Evolutionary conservation across 75 land plant genomes (phyloP).

Genomic region (Picea glauca): DNA sequence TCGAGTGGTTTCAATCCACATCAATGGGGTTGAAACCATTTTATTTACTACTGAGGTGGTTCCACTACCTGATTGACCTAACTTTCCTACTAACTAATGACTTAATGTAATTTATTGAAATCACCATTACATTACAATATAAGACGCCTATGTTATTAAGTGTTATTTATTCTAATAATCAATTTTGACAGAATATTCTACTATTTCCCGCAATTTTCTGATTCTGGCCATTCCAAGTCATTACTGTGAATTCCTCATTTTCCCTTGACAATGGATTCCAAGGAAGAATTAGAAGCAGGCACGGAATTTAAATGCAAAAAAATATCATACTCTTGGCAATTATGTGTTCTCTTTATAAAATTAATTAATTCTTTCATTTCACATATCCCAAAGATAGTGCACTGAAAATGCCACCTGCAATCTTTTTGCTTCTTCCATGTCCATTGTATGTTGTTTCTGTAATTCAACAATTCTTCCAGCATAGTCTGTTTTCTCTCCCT

Average conservation of each 20-base stretch:
- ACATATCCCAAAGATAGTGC: not conserved
- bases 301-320: not conserved
- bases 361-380: not conserved
- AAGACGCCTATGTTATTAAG: no score
- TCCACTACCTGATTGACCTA: no score
- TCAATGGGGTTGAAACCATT: no score
- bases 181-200: no score
- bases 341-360: not conserved
- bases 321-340: not conserved
- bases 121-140: no score
- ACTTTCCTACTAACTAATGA: no score
- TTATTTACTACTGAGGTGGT: no score
- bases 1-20: no score
- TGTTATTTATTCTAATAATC: no score
- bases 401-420: slow-evolving; percentile 46
- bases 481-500: slow-evolving; percentile 85
- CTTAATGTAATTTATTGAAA: no score
- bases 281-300: not conserved
- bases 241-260: not conserved
- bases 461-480: slow-evolving; percentile 81
- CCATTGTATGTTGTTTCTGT: slow-evolving; percentile 86
- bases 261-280: not conserved
- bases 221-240: not conserved
- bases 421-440: slow-evolving; percentile 81
- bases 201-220: not conserved